These are phyloP conservation scores for Tarenaya hassleriana DNA, from an alignment of 345 rosid species.

Conservation along the genomic window DNA sequence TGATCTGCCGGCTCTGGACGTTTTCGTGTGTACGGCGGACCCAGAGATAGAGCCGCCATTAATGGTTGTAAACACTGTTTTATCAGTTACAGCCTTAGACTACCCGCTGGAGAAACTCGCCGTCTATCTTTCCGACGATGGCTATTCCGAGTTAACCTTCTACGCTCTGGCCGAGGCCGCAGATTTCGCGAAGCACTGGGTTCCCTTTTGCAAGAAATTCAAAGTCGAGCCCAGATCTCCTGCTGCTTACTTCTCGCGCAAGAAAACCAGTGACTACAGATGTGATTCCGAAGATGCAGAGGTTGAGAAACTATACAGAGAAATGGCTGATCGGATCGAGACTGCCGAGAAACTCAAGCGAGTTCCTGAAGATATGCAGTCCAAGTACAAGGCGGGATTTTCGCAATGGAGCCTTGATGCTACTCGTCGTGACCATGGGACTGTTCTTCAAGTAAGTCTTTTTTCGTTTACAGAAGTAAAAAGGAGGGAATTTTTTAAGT, in stretches of 20 bases:
- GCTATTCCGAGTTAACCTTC: constrained; percentile 51
- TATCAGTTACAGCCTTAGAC: constrained; percentile 52
- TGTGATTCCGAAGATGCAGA: not conserved
- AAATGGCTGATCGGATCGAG: constrained; percentile 46
- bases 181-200: constrained; percentile 46
- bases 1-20: constrained; percentile 49
- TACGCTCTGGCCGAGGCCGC: constrained; percentile 54
- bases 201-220: constrained; percentile 51
- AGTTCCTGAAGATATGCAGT: constrained; percentile 34
- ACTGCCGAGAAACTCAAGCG: constrained; percentile 22
- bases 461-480: too few relatives aligned
- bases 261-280: too few relatives aligned
- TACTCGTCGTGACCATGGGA: constrained; percentile 42
- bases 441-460: constrained; percentile 58
- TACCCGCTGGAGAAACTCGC: constrained; percentile 55
- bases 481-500: too few relatives aligned
- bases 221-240: constrained; percentile 59
- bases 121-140: constrained; percentile 66
- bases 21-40: constrained; percentile 67
- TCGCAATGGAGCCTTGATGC: constrained; percentile 46
- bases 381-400: constrained; percentile 37
- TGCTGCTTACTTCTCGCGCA: constrained; percentile 45
- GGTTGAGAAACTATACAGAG: constrained; percentile 33
- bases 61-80: constrained; percentile 58
- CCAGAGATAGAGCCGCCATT: constrained; percentile 67